Base-by-base conservation (phyloP, 768 basidiomycete species). In the Imleria badia region DNA sequence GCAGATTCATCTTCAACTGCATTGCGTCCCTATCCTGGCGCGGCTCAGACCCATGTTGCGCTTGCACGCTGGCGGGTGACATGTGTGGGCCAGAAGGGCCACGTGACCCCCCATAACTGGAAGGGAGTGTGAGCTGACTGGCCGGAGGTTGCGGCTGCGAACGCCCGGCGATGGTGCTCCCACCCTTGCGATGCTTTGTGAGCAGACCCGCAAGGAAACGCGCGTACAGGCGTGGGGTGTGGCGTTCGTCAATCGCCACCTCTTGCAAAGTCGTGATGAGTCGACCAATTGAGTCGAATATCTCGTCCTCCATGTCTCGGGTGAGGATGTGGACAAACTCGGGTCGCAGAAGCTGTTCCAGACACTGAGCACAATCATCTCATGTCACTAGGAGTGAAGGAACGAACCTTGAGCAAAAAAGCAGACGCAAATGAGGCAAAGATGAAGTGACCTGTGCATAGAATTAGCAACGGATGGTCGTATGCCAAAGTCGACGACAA, bases 391-490 rank as follows among this genome's bases (percentile, higher is more conserved):
- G 10, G 19, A 6, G 17, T 10, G 26, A 10, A 39, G 1, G 3
- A 43, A 67, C 73, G 11, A 46, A 87, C 87, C 79, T 91, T 91
- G 59, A 91, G 80, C 49, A 92, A 73, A 73, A 91, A 92, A 1
- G 89, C 90, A 23, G 87, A 89, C 1, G 90, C 89, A 64, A 92
- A 92, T 1, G 87, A 81, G 3, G 85, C 81, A 63, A 91, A 91
- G 31, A 91, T 78, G 58, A 91, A 91, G 64, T 89, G 84, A 3
- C 86, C 86, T 85, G 51, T 6, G 19, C 1, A 30, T 14, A 13
- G n/a, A 19, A 38, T 55, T 12, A 54, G 41, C 6, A 31, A 49
- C n/a, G 22, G 17, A 34, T 8, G 12, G 40, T 17, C 5, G 2
- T 3, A 11, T 15, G 22, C 14, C 35, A 17, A 36, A 10, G n/a